Conservation (phyloP, 139 green algal genomes). For the Asterochloris sp. region DNA sequence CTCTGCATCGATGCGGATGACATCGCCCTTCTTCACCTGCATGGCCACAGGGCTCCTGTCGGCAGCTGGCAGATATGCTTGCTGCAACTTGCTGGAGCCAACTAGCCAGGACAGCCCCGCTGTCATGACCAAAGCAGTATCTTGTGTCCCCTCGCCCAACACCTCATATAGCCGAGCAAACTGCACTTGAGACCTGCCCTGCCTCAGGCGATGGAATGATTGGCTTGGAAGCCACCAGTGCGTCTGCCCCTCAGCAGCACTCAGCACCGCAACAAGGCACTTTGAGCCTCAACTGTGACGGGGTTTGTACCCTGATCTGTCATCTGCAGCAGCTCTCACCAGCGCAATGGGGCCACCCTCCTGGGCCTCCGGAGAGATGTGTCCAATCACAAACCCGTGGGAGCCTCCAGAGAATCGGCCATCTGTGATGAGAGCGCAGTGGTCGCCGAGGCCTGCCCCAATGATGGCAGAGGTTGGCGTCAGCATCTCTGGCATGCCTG, state of each 20-base stretch:
- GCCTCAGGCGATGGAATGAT: neutral
- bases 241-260: neutral
- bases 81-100: neutral
- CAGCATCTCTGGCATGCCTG: conserved; percentile 99
- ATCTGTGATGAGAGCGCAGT: conserved; percentile 96
- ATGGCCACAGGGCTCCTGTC: neutral
- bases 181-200: neutral
- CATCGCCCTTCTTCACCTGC: conserved; percentile 80
- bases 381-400: conserved; percentile 98
- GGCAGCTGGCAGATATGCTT: neutral
- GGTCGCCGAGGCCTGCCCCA: conserved; percentile 93
- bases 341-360: conserved; percentile 90
- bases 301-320: neutral
- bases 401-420: conserved; percentile 94
- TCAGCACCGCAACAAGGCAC: no score
- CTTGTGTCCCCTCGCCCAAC: neutral
- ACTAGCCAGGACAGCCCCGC: neutral
- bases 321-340: conserved; percentile 31
- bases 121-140: neutral
- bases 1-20: conserved; percentile 86
- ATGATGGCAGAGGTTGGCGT: conserved; percentile 97
- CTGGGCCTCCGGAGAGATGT: conserved; percentile 95
- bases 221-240: neutral
- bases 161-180: neutral
- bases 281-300: no score